Base-by-base conservation (phyloP, 225 moss, liverwort and hornwort genomes). In the Rhytidiadelphus loreus region DNA sequence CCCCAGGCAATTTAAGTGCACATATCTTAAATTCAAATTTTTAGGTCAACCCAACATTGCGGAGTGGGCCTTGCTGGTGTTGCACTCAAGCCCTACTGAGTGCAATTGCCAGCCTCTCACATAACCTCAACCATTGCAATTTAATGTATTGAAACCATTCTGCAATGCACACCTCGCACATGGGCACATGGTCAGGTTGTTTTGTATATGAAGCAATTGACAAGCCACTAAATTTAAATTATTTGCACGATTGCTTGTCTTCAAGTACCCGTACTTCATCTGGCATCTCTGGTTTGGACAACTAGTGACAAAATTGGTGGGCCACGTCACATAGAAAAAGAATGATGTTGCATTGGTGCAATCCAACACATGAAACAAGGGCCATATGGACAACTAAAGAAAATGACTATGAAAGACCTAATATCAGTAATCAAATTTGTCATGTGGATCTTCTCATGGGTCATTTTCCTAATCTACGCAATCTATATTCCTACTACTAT, bases 401-500 rank as follows among this genome's bases (percentile, higher is more conserved):
- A 72, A 44, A 44, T 17, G 16, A 17, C 9, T 71, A 5, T 3
- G 1, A 16, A 76, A 46, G 50, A 46, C 5, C 5, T 46, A 76
- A 5, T 11, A 50, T 3, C 7, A 7, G 2, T 7, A 50, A 10
- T 1, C n/a, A 11, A 16, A n/a, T 56, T 33, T 0, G 0, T 52
- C 76, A 50, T 33, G 32, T 50, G 50, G 32, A 4, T 74, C 8
- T 32, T 74, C 18, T 19, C 0, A 0, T 13, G 22, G 13, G 5
- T 32, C 50, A 33, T 50, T 21, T 50, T 50, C 1, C 1, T 21
- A 33, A 4, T 33, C 22, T 52, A 19, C 4, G 19, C 7, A 19
- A 0, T 1, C 30, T 6, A 19, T 7, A 2, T 73, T 29, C 11
- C 18, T 16, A 28, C 17, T 48, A 32, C 20, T 19, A 30, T 30